A percentile compares a stretch with the other conserved stretches of the same genome.
These are phyloP conservation scores for Glycine tomentella DNA, from an alignment of 306 rosid species.

Conservation along the genomic window DNA sequence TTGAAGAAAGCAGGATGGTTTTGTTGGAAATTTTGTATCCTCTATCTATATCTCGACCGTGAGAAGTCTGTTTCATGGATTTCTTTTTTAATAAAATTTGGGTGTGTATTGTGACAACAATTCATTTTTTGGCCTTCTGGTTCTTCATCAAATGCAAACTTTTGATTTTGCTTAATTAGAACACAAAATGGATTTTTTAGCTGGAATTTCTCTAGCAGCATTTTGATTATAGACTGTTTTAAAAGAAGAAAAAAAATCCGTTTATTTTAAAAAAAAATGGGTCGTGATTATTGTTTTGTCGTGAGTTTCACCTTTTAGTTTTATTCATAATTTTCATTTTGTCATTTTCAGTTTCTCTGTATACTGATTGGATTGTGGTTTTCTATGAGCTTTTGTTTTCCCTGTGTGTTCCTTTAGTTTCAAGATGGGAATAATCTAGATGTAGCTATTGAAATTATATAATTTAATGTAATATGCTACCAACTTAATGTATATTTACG, in stretches of 20 bases:
- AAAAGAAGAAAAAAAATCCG: neutral
- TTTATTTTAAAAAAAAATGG: neutral
- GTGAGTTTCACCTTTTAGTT: no score
- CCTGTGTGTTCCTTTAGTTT: neutral
- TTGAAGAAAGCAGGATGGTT: neutral
- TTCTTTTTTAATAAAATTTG: neutral
- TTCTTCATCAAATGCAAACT: neutral
- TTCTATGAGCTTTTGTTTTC: neutral
- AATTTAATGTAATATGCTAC: neutral
- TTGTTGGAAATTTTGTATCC: neutral
- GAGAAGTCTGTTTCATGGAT: neutral
- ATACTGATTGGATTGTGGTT: constrained; percentile 5
- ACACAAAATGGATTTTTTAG: neutral
- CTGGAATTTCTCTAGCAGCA: neutral
- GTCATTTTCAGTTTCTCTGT: neutral
- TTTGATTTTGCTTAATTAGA: neutral
- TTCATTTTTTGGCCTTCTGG: neutral
- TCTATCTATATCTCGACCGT: neutral
- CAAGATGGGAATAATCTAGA: neutral
- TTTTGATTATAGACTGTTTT: neutral
- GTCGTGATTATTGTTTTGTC: neutral
- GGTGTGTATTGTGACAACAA: neutral
- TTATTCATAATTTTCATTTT: neutral
- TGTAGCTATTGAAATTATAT: neutral
- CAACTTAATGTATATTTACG: neutral